Evolutionary conservation across 2,329 filamentous ascomycete species (phyloP).

Genomic region (Verticillium dahliae): DNA sequence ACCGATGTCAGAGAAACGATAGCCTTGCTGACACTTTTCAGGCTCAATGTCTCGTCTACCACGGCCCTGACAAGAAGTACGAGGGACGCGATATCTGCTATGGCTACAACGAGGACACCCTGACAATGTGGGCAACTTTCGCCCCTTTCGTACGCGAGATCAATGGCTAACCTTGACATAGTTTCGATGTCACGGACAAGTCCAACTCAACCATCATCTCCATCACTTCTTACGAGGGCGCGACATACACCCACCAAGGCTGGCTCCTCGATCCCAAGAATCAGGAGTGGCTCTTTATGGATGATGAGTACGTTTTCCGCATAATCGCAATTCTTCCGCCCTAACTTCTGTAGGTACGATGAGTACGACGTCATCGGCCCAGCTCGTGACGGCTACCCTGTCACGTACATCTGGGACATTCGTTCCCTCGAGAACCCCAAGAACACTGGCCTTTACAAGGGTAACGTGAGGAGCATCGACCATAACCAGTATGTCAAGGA

Average conservation of each 20-base stretch:
- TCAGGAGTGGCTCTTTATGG: conserved; percentile 30
- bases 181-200: conserved; percentile 43
- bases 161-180: neutral
- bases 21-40: conserved; percentile 26
- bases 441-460: conserved; percentile 32
- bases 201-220: conserved; percentile 38
- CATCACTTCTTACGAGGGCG: conserved; percentile 44
- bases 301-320: conserved; percentile 15
- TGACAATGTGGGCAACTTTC: conserved; percentile 29
- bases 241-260: conserved; percentile 49
- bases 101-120: conserved; percentile 42
- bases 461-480: conserved; percentile 25
- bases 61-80: conserved; percentile 37
- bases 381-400: conserved; percentile 32
- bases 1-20: conserved; percentile 33
- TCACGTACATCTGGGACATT: conserved; percentile 43
- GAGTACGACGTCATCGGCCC: conserved; percentile 28
- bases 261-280: conserved; percentile 37
- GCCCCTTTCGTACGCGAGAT: neutral
- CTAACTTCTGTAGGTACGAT: conserved; percentile 25
- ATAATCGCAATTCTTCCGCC: neutral
- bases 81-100: conserved; percentile 43
- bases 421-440: conserved; percentile 29
- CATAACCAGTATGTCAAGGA: conserved; percentile 38
- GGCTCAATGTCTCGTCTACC: conserved; percentile 44